Evolutionary conservation across 192 early-diverging fungal genomes (phyloP).

Genomic region (Ambispora gerdemannii): DNA sequence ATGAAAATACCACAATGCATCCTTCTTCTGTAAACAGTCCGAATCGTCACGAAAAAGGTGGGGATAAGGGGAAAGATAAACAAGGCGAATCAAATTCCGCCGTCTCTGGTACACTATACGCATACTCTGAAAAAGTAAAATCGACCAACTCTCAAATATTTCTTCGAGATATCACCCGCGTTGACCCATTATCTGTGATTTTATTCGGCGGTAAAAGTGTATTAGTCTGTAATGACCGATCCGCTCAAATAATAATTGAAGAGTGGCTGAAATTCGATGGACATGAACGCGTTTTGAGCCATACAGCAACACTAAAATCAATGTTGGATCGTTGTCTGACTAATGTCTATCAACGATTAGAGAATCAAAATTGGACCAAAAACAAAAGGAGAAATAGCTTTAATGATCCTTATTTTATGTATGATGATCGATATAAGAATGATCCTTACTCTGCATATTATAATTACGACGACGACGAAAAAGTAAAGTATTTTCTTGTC

Average conservation of each 20-base stretch:
- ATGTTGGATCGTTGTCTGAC: constrained; percentile 40
- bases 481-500: constrained; percentile 37
- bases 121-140: constrained; percentile 42
- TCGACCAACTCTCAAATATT: constrained; percentile 40
- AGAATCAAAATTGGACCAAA: constrained; percentile 27
- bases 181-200: constrained; percentile 42
- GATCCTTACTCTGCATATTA: constrained; percentile 14
- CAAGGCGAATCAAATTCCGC: constrained; percentile 23
- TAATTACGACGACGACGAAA: constrained; percentile 28
- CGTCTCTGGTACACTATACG: constrained; percentile 39
- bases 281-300: constrained; percentile 33
- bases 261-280: constrained; percentile 44
- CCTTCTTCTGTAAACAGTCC: constrained; percentile 45
- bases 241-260: constrained; percentile 38
- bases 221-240: constrained; percentile 29
- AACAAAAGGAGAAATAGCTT: too few relatives aligned
- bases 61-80: constrained; percentile 16
- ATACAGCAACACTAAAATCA: constrained; percentile 32
- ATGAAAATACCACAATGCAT: constrained; percentile 43
- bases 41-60: constrained; percentile 28
- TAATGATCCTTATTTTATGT: neutral
- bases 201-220: constrained; percentile 44
- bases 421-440: neutral
- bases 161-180: constrained; percentile 39
- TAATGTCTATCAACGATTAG: constrained; percentile 33